Conservation (phyloP, 352 stramenopile genomes). For the Halophytophthora batemanensis region DNA sequence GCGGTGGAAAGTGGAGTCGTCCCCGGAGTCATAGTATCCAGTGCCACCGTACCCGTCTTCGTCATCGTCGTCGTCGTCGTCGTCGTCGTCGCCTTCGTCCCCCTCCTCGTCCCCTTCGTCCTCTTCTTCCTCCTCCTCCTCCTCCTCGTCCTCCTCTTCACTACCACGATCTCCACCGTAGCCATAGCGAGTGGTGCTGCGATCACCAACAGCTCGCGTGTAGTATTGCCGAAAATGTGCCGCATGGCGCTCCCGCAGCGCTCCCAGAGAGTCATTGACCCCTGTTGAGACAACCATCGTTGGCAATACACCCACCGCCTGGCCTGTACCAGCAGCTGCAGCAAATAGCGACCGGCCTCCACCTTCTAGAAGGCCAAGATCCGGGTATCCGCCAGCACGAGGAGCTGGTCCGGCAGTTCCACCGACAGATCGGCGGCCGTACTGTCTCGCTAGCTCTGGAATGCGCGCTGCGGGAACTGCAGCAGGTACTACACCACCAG, state of each 20-base stretch:
- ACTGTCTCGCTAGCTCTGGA: too few relatives aligned
- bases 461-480: too few relatives aligned
- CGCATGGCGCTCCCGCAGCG: neutral
- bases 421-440: too few relatives aligned
- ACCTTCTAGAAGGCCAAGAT: too few relatives aligned
- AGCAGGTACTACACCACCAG: too few relatives aligned
- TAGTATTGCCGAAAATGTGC: constrained; percentile 2
- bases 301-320: neutral
- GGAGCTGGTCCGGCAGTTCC: too few relatives aligned
- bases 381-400: too few relatives aligned
- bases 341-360: neutral
- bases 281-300: constrained; percentile 20
- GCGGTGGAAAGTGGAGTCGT: constrained; percentile 37
- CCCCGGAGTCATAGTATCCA: constrained; percentile 64
- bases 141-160: constrained; percentile 39
- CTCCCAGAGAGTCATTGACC: neutral
- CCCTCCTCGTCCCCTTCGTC: constrained; percentile 53
- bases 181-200: neutral
- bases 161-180: constrained; percentile 21
- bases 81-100: constrained; percentile 38
- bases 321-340: neutral
- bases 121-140: constrained; percentile 38
- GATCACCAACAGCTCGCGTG: neutral
- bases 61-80: too few relatives aligned
- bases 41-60: too few relatives aligned